Base-by-base conservation (phyloP, 116 monocot genomes). In the Trichopus zeylanicus region DNA sequence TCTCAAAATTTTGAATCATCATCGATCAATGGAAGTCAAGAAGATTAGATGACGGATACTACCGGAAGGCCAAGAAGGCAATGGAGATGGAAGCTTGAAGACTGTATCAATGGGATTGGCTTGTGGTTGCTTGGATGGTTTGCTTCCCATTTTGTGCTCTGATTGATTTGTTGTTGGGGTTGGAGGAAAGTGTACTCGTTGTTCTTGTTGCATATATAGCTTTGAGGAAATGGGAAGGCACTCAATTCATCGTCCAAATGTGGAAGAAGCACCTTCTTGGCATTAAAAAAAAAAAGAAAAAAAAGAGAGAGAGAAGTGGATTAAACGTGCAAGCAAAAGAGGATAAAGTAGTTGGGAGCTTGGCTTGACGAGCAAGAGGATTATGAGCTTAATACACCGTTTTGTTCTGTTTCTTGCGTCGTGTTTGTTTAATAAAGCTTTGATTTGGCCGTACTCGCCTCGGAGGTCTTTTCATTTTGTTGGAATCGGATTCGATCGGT, bases 21-120 rank as follows among this genome's bases (percentile, higher is more conserved):
- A 48, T 2, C 6, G 19, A 47, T 4, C 12, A 18, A 33, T 54
- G 31, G 6, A 30, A 19, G 2, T 31, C 19, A 38, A 21, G 8
- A 6, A 51, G 27, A 46, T 1, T 23, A 6, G 5, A 18, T 46
- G 27, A 1, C 1, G 9, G 30, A 23, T 11, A 0, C 1, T 27
- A 77, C 83, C 78, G 69, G 77, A 46, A 6, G 73, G 80, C 86
- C 81, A 78, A 29, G 68, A 46, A 27, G 86, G 77, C 35, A 72
- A 21, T 22, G 77, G 70, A 51, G 74, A 70, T 0, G 81, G 81
- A 6, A 78, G 53, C 51, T 21, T 23, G 54, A 80, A 85, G 26
- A 60, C 1, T 4, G 73, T 67, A 11, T 75, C 66, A 16, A 75
- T 56, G 42, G 73, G 74, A 3, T 65, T 20, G 1, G 27, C 13